Percentiles rank a stretch among this genome's conserved stretches.
These are phyloP conservation scores for Botrytis porri DNA, from an alignment of 2,329 filamentous ascomycete genomes.

Conservation along the genomic window DNA sequence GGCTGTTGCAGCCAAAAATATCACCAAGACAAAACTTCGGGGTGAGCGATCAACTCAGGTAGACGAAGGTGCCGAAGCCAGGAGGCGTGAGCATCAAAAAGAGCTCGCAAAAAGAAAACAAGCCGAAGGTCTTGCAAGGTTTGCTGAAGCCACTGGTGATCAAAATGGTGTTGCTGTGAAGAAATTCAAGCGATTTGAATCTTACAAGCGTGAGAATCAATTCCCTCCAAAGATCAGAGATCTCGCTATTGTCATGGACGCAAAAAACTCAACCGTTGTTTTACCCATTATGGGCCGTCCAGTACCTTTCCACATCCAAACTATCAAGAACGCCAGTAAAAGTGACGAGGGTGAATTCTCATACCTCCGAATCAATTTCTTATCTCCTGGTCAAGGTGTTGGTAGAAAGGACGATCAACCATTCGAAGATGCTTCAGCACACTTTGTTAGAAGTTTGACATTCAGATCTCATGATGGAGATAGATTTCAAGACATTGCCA, in stretches of 20 bases:
- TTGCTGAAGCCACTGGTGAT: constrained; percentile 78
- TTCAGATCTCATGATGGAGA: constrained; percentile 88
- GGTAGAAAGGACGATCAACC: constrained; percentile 96
- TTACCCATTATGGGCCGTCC: constrained; percentile 96
- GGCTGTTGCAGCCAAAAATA: constrained; percentile 89
- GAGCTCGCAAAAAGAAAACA: constrained; percentile 86
- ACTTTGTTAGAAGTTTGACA: constrained; percentile 93
- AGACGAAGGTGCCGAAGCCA: constrained; percentile 85
- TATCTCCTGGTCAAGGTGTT: constrained; percentile 95
- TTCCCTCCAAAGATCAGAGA: constrained; percentile 80
- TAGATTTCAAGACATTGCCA: constrained; percentile 85
- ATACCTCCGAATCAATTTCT: constrained; percentile 93
- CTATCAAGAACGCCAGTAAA: constrained; percentile 98
- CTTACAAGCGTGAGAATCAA: constrained; percentile 97
- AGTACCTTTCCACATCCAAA: constrained; percentile 96
- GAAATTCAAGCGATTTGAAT: constrained; percentile 98
- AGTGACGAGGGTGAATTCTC: constrained; percentile 94
- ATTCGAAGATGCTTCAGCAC: constrained; percentile 92
- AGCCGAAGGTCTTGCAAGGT: constrained; percentile 79
- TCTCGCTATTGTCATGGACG: constrained; percentile 83
- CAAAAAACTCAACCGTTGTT: constrained; percentile 85
- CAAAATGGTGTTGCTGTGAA: constrained; percentile 91
- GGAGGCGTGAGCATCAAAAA: constrained; percentile 87
- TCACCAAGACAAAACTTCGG: constrained; percentile 87
- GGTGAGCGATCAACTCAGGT: constrained; percentile 85